Base-by-base conservation (phyloP, 441 rosid species). In the Dalechampia spathulata region DNA sequence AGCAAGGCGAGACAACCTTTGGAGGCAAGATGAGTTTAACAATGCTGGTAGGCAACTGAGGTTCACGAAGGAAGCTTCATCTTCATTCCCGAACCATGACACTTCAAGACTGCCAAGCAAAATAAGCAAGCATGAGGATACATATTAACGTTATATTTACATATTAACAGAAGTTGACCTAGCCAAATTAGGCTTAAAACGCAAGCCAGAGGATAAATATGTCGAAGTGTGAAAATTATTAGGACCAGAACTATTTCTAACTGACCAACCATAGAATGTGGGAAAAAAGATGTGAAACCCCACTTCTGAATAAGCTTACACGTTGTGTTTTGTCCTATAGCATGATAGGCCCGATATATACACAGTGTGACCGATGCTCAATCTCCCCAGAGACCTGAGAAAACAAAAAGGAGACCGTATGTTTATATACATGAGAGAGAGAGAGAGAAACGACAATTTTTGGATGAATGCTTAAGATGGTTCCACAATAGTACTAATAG, bases 31-130 rank as follows among this genome's bases (percentile, higher is more conserved):
- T 13, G 99, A 93, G 72, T 82, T 81, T 41, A 93, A 63, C 72
- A 93, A 72, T 45, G 97, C 96, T 23, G 97, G 90, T 68, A 93
- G 70, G 71, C 79, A 78, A 73, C 99, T 85, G 45, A 90, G 78
- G 75, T 85, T 90, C 70, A 87, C 66, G 26, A 87, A 67, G 49
- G 77, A 72, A 52, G 96, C 81, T 75, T 79, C 77, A 44, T 26
- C 66, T 47, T 77, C 78, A 58, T 64, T 76, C 74, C 85, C 91
- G 61, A 68, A 57, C 97, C 99, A 90, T 43, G 64, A 57, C 17
- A 90, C 61, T 74, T 82, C 91, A 40, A 85, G 79, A 63, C 99
- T 93, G 82, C 66, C 61, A 56, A 66, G 59, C 8, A 40, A 69
- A 71, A 62, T 55, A 57, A 63, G 42, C 26, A 43, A 46, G 30